Base-by-base conservation (phyloP, 2,329 filamentous ascomycete species). In the Pseudovirgaria hyperparasitica region DNA sequence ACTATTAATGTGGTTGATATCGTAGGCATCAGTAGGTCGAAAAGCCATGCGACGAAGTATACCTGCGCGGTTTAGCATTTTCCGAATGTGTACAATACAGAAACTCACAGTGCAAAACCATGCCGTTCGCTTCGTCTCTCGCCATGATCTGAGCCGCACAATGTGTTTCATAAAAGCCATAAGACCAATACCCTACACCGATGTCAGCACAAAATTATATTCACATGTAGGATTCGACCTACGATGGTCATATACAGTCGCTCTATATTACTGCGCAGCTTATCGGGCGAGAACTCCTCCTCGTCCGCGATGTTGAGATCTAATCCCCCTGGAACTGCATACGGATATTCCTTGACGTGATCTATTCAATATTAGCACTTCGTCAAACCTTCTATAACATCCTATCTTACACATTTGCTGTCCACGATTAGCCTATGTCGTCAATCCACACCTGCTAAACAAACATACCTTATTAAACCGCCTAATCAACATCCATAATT, bases 271-370 rank as follows among this genome's bases (percentile, higher is more conserved):
- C 76, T 71, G 8, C 82, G 67, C 23, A 92, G 59, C 55, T 90
- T 90, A 43, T 90, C 82, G 0, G 82, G 82, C 0, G 78, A 82
- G 48, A 90, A 90, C 31, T 86, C 78, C 38, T 90, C 82, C 28
- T 87, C 76, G 20, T 85, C 76, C 4, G 81, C 76, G 30, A 82
- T 76, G 39, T 85, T 82, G 32, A 92, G 65, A 48, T 92, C 82
- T 19, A 92, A 58, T 9, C 73, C 71, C 5, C 77, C 79, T 1
- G 78, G 65, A 1, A 70, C 63, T 6, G 70, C 53, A 25, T 65
- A 50, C 0, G 65, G 56, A 6, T 76, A 70, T 16, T 77, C 72
- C 47, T 80, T 82, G 39, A 90, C 78, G 54, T 72, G 66, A 46
- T 73, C 74, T 49, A 74, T 68, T 69, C 74, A 70, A 69, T 55